Percentiles rank a stretch among this genome's conserved stretches.
phyloP scores from a whole-genome alignment of 1,284 basidiomycete genomes.

The Sanghuangporus sanghuang region DNA sequence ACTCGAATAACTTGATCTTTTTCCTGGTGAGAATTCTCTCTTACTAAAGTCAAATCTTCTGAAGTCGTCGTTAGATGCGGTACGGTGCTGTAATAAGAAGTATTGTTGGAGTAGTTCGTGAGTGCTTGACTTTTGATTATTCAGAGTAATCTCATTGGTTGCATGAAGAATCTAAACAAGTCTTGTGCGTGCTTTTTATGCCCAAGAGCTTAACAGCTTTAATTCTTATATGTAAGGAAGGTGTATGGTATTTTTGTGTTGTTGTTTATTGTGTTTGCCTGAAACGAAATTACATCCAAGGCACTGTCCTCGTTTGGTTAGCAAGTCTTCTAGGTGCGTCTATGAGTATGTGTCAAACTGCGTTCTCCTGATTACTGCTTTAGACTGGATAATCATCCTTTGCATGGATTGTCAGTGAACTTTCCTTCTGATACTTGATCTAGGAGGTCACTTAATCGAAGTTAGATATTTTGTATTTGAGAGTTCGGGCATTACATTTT shows the following conservation, averaged over 20 bases:
- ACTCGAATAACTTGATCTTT: neutral
- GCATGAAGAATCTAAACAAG: neutral
- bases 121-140: neutral
- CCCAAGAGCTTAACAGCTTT: neutral
- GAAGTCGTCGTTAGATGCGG: neutral
- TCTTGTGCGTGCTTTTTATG: neutral
- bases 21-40: neutral
- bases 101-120: neutral
- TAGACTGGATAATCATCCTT: constrained; percentile 1
- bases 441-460: neutral
- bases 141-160: neutral
- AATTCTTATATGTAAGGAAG: no score
- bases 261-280: no score
- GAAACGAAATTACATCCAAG: no score
- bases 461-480: neutral
- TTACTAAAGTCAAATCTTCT: neutral
- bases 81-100: neutral
- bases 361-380: no score
- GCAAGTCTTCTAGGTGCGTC: no score
- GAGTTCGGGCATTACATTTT: neutral
- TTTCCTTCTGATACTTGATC: neutral
- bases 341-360: no score
- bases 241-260: no score
- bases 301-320: no score
- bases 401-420: constrained; percentile 1